A percentile compares a stretch with the other conserved stretches of the same genome.
These are phyloP conservation scores for Cystobasidiopsis lactophilus DNA, from an alignment of 768 basidiomycete genomes.

Conservation along the genomic window DNA sequence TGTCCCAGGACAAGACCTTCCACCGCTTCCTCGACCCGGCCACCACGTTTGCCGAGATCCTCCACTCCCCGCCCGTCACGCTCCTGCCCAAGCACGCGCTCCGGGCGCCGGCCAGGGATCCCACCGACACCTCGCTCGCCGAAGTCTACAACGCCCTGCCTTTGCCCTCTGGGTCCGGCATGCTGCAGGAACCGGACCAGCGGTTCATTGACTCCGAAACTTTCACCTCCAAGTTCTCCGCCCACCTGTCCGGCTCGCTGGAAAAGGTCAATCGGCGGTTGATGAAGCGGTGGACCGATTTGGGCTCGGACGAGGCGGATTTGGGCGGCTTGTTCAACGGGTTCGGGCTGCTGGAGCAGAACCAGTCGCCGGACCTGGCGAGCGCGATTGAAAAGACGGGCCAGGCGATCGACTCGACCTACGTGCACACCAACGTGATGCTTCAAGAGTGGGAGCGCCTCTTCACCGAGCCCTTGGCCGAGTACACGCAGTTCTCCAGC, in stretches of 20 bases:
- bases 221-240: constrained; percentile 87
- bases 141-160: constrained; percentile 55
- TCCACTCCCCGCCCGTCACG: constrained; percentile 78
- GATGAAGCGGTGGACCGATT: constrained; percentile 85
- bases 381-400: constrained; percentile 81
- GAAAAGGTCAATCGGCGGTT: constrained; percentile 84
- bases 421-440: constrained; percentile 71
- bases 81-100: constrained; percentile 83
- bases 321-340: constrained; percentile 20
- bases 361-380: neutral
- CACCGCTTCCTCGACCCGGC: constrained; percentile 89
- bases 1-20: constrained; percentile 88
- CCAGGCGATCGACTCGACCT: constrained; percentile 83
- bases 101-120: constrained; percentile 84
- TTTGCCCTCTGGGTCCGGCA: constrained; percentile 54
- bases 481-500: constrained; percentile 78
- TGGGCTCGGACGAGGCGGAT: constrained; percentile 18
- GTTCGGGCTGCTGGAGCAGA: constrained; percentile 14
- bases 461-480: constrained; percentile 87
- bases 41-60: constrained; percentile 86
- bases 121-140: constrained; percentile 50
- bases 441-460: constrained; percentile 81
- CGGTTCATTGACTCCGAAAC: constrained; percentile 86
- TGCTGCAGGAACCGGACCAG: constrained; percentile 79
- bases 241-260: constrained; percentile 75